phyloP scores from a whole-genome alignment of 2,329 filamentous ascomycete species.

The Xenosphaeropsis pyriputrescens region DNA sequence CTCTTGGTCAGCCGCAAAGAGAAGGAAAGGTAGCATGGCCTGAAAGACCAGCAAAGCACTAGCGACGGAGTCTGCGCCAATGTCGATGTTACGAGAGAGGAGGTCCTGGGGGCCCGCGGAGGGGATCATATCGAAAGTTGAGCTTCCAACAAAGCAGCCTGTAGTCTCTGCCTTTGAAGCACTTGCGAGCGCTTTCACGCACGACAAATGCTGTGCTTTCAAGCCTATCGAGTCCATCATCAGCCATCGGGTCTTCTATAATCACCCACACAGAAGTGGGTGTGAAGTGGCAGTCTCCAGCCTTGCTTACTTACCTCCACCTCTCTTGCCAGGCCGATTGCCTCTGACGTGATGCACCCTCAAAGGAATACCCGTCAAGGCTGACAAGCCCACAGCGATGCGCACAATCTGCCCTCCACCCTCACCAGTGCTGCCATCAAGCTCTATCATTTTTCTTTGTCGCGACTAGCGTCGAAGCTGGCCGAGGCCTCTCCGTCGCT shows the following conservation, averaged over 20 bases:
- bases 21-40: constrained; percentile 40
- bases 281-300: not conserved
- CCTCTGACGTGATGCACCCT: constrained; percentile 39
- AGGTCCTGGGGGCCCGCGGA: constrained; percentile 19
- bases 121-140: constrained; percentile 16
- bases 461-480: not conserved
- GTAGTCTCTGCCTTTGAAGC: constrained; percentile 33
- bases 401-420: constrained; percentile 48
- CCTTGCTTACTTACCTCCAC: constrained; percentile 8
- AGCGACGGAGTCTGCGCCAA: constrained; percentile 35
- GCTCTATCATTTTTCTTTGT: constrained; percentile 22
- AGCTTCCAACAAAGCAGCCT: constrained; percentile 34
- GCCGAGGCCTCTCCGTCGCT: not conserved
- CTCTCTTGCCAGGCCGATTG: constrained; percentile 6
- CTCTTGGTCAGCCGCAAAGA: constrained; percentile 34
- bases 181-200: constrained; percentile 36
- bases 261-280: no score
- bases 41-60: constrained; percentile 44
- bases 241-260: no score
- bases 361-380: constrained; percentile 37
- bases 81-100: constrained; percentile 27
- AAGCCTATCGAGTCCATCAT: constrained; percentile 27
- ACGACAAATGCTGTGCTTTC: constrained; percentile 43
- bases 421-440: constrained; percentile 43
- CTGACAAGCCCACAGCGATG: constrained; percentile 37